Percentiles rank a stretch among this genome's conserved stretches.
These are phyloP conservation scores for Alternaria metachromatica DNA, from an alignment of 2,329 filamentous ascomycete species.

Conservation along the genomic window DNA sequence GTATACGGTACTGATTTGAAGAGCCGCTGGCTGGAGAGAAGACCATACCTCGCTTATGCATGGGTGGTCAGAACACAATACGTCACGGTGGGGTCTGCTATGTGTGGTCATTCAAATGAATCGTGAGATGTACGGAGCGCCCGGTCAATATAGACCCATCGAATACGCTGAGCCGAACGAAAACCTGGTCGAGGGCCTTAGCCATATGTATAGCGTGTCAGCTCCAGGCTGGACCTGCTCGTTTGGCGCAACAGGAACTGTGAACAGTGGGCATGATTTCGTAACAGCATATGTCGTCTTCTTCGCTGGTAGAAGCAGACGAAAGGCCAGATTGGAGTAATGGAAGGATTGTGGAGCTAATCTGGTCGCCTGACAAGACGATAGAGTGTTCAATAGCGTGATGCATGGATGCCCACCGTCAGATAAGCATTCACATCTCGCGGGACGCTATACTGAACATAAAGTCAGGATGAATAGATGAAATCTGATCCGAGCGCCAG, in stretches of 20 bases:
- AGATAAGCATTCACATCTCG: not conserved
- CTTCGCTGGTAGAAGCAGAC: not conserved
- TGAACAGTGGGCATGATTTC: not conserved
- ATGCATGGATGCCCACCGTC: slow-evolving; percentile 31
- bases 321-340: not conserved
- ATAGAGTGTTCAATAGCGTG: slow-evolving; percentile 26
- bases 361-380: slow-evolving; percentile 15
- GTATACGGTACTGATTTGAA: not conserved
- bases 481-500: not conserved
- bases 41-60: not conserved
- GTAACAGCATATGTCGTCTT: not conserved
- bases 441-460: not conserved
- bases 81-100: not conserved
- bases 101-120: not conserved
- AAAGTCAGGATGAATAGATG: not conserved
- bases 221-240: slow-evolving; percentile 7
- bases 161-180: not conserved
- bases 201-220: slow-evolving; percentile 2
- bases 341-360: too few relatives aligned
- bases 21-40: not conserved
- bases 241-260: not conserved
- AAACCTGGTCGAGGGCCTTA: slow-evolving; percentile 19
- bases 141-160: not conserved
- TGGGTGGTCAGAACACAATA: not conserved
- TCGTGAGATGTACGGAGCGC: not conserved